A percentile compares a stretch with the other conserved stretches of the same genome.
Conservation (phyloP, 352 stramenopile genomes). For the Phytophthora tentaculata region DNA sequence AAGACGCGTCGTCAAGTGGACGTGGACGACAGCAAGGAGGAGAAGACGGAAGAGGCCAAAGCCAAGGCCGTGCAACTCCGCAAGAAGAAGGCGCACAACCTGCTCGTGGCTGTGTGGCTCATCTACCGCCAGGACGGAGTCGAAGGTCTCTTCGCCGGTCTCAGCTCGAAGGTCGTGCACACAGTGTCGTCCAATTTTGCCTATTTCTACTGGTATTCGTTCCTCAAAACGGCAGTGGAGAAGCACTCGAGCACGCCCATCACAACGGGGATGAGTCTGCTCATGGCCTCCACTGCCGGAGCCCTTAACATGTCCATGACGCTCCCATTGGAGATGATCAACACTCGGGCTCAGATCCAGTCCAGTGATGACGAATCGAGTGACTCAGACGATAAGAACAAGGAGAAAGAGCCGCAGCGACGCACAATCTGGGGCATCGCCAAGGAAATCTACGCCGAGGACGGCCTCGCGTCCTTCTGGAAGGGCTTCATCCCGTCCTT, state of each 20-base stretch:
- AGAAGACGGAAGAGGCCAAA: slow-evolving; percentile 28
- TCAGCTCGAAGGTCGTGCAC: slow-evolving; percentile 80
- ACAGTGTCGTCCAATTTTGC: slow-evolving; percentile 82
- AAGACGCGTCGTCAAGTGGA: slow-evolving; percentile 79
- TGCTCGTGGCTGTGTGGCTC: slow-evolving; percentile 63
- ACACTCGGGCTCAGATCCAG: slow-evolving; percentile 83
- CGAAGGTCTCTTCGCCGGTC: slow-evolving; percentile 66
- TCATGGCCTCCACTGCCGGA: slow-evolving; percentile 77
- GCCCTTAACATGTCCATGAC: slow-evolving; percentile 91
- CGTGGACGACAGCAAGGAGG: slow-evolving; percentile 42
- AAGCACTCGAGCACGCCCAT: slow-evolving; percentile 51
- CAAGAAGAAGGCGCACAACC: slow-evolving; percentile 54
- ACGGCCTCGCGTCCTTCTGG: slow-evolving; percentile 83
- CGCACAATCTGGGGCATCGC: slow-evolving; percentile 57
- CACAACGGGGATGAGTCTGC: slow-evolving; percentile 72
- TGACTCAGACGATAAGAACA: slow-evolving; percentile 39
- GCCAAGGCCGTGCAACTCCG: slow-evolving; percentile 30
- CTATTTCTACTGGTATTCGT: slow-evolving; percentile 90
- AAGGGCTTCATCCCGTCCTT: slow-evolving; percentile 90
- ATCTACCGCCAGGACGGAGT: slow-evolving; percentile 74
- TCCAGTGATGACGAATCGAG: slow-evolving; percentile 51
- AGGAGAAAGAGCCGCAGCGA: slow-evolving; percentile 29
- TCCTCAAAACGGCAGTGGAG: slow-evolving; percentile 73
- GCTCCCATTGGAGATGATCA: slow-evolving; percentile 88
- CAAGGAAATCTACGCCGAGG: slow-evolving; percentile 73